Evolutionary conservation across 208 protist species (phyloP).

Genomic region (Leishmania major): DNA sequence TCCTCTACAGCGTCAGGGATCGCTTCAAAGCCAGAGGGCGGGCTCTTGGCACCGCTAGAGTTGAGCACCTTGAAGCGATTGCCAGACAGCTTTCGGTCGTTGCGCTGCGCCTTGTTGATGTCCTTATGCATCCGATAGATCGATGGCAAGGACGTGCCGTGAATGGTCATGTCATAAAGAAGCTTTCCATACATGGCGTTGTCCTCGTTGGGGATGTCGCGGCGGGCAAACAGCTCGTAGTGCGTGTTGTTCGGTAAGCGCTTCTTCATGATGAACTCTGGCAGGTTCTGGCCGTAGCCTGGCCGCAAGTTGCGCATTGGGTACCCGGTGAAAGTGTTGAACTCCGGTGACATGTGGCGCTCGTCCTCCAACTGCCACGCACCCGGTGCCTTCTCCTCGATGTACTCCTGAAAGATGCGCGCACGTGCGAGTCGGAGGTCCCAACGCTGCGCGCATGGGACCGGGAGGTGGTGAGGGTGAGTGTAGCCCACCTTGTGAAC

Average conservation of each 20-base stretch:
- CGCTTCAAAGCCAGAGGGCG: constrained; percentile 81
- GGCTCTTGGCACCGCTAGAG: constrained; percentile 77
- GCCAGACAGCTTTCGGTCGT: constrained; percentile 88
- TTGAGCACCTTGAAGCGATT: constrained; percentile 88
- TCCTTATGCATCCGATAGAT: constrained; percentile 93
- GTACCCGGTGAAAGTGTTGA: constrained; percentile 89
- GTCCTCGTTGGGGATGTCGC: constrained; percentile 88
- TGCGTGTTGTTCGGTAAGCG: constrained; percentile 90
- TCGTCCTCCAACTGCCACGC: constrained; percentile 93
- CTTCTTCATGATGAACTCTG: constrained; percentile 90
- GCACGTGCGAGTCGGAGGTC: constrained; percentile 83
- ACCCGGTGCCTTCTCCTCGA: constrained; percentile 85
- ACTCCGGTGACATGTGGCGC: constrained; percentile 89
- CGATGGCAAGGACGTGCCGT: constrained; percentile 84
- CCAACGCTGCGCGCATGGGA: constrained; percentile 90
- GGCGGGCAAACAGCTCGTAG: constrained; percentile 88
- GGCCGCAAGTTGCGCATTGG: constrained; percentile 87
- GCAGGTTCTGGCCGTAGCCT: constrained; percentile 84
- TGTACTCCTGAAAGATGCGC: constrained; percentile 91
- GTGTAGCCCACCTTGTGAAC: constrained; percentile 84
- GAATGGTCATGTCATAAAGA: constrained; percentile 87
- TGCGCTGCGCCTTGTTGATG: constrained; percentile 91
- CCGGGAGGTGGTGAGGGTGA: constrained; percentile 58
- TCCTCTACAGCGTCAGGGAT: constrained; percentile 79
- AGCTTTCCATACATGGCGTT: constrained; percentile 93